Percentiles rank a stretch among this genome's conserved stretches.
These are phyloP conservation scores for Saccharomyces mikatae DNA, from an alignment of 805 yeast genomes.

Conservation along the genomic window DNA sequence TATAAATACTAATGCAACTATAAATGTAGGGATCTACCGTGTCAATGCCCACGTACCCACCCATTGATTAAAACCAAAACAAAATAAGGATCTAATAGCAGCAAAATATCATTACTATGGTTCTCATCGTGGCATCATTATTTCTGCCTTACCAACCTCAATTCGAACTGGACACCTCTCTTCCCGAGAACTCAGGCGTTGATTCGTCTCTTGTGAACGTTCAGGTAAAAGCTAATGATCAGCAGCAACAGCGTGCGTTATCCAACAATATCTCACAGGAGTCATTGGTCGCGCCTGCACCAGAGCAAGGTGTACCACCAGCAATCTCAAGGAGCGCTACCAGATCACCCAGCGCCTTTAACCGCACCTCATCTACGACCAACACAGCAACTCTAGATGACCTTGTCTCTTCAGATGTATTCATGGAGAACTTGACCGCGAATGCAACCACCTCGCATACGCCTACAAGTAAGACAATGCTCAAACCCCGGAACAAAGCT, in stretches of 20 bases:
- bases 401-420: constrained; percentile 25
- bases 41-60: neutral
- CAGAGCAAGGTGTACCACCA: neutral
- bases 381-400: constrained; percentile 5
- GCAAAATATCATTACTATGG: constrained; percentile 36
- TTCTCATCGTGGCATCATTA: constrained; percentile 63
- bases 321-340: constrained; percentile 5
- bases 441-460: constrained; percentile 23
- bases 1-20: neutral
- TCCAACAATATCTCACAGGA: constrained; percentile 13
- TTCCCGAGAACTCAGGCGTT: constrained; percentile 28
- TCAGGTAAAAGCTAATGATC: neutral
- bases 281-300: constrained; percentile 7
- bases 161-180: constrained; percentile 30
- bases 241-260: constrained; percentile 7
- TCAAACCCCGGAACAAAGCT: constrained; percentile 14
- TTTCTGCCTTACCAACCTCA: constrained; percentile 74
- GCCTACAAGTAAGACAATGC: constrained; percentile 18
- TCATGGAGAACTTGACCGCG: constrained; percentile 32
- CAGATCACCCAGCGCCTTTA: constrained; percentile 4
- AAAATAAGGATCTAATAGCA: neutral
- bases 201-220: constrained; percentile 18
- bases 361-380: neutral
- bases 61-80: neutral
- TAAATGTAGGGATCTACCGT: neutral